Evolutionary conservation across 1,284 basidiomycete genomes (phyloP).

Genomic region (Puccinia horiana): DNA sequence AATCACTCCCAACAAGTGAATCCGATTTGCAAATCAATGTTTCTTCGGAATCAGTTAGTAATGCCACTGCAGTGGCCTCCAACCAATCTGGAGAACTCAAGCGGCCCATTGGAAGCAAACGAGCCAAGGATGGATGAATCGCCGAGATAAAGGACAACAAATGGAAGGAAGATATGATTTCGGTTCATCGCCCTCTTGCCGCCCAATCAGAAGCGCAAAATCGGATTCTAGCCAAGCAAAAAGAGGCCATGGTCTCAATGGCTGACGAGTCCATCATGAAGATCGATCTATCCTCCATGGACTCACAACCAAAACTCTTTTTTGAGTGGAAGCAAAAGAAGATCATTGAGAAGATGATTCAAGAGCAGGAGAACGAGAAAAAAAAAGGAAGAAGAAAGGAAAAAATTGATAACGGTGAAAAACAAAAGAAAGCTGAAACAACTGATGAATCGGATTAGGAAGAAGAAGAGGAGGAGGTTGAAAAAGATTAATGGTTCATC

Average conservation of each 20-base stretch:
- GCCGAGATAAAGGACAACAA: neutral
- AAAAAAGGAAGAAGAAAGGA: neutral
- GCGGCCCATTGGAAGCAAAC: neutral
- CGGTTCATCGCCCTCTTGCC: neutral
- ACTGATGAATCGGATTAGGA: neutral
- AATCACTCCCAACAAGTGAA: too few species aligned
- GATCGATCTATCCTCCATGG: neutral
- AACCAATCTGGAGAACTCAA: neutral
- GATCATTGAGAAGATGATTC: too few species aligned
- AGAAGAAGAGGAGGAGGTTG: neutral
- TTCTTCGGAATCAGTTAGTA: neutral
- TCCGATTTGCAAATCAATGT: too few species aligned
- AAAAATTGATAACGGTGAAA: neutral
- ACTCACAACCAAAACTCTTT: neutral
- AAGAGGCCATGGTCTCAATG: neutral
- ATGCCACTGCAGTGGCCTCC: neutral
- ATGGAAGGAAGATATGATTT: neutral
- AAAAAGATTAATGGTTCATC: too few species aligned
- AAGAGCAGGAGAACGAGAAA: too few species aligned
- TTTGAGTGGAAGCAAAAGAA: neutral
- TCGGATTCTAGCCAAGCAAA: neutral
- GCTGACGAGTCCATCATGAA: slow-evolving; percentile 1
- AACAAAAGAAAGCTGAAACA: neutral
- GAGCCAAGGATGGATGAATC: neutral
- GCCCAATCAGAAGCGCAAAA: neutral